Evolutionary conservation across 2,329 filamentous ascomycete species (phyloP), one percentile per base, ranked within the genome.

Genomic region (Ceratocystiopsis brevicomis): DNA sequence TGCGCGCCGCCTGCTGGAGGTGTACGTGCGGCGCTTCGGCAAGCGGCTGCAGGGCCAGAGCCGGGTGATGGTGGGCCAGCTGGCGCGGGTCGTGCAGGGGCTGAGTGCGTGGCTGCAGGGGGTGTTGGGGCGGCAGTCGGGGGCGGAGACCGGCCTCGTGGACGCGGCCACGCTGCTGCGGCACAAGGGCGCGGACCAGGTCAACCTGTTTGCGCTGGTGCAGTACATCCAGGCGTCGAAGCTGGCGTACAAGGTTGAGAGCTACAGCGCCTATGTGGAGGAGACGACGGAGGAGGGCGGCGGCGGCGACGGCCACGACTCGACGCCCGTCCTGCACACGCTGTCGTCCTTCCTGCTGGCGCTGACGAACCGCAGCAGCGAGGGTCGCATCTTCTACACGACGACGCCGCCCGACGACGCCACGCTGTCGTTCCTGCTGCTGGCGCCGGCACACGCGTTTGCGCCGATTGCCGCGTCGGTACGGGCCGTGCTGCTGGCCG

Each of bases 391-490:
- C 44, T 81, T 81, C 52, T 77, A 71, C 53, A 66, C 74, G 41
- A 74, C 68, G 52, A 46, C 60, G 2, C 40, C 52, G 21, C 14
- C 16, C 3, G 37, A 13, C 6, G 17, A 30, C n/a, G 32, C 84
- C 16, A 66, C 69, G 18, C 63, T 96, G 13, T 85, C 78, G 38
- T 98, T 95, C 56, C 74, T 94, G 52, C 71, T 98, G 5, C 71
- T 98, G 1, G 90, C 94, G 32, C 88, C 90, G 0, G 87, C 87
- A 0, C 78, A 88, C 53, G 84, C 92, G 51, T 96, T 98, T 59
- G 80, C 80, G 9, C 81, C 87, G 12, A 81, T 96, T 42, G 84
- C 88, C 2, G 76, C 83, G 30, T 77, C 81, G 48, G 85, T 90
- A 0, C 71, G 86, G 45, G 83, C 88, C 2, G 81, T 98, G 4